phyloP scores from a whole-genome alignment of 2,329 filamentous ascomycete species.

The Penicillium sp. region DNA sequence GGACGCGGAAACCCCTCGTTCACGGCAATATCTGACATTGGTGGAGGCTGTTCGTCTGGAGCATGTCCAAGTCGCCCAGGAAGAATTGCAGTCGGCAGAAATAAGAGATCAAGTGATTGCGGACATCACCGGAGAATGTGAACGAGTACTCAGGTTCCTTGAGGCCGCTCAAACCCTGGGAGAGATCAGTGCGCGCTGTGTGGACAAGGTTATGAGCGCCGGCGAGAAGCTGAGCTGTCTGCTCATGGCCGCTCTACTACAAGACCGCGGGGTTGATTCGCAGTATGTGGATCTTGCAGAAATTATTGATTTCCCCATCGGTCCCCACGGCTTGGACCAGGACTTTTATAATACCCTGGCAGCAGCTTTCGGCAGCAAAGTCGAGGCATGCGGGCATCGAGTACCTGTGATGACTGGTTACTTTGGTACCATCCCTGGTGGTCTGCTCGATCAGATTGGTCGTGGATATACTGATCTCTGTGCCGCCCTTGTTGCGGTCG shows the following conservation, averaged over 20 bases:
- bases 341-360: slow-evolving; percentile 68
- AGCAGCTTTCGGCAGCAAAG: slow-evolving; percentile 60
- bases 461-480: slow-evolving; percentile 96
- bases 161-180: slow-evolving; percentile 59
- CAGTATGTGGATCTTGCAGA: slow-evolving; percentile 90
- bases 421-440: slow-evolving; percentile 89
- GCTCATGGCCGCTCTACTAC: slow-evolving; percentile 81
- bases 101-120: slow-evolving; percentile 59
- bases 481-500: slow-evolving; percentile 86
- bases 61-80: slow-evolving; percentile 70
- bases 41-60: slow-evolving; percentile 80
- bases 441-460: slow-evolving; percentile 85
- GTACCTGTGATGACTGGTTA: slow-evolving; percentile 87
- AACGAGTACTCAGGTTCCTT: slow-evolving; percentile 72
- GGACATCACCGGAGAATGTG: slow-evolving; percentile 75
- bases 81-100: slow-evolving; percentile 57
- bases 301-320: slow-evolving; percentile 63
- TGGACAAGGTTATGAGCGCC: slow-evolving; percentile 87
- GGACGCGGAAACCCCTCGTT: slow-evolving; percentile 48
- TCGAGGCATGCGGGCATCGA: slow-evolving; percentile 62
- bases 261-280: slow-evolving; percentile 76
- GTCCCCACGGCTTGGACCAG: slow-evolving; percentile 58
- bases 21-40: slow-evolving; percentile 65
- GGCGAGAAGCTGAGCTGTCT: slow-evolving; percentile 94
- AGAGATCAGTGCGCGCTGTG: slow-evolving; percentile 73